Evolutionary conservation across 2,329 filamentous ascomycete species (phyloP).

Genomic region (Claviceps quebecensis): DNA sequence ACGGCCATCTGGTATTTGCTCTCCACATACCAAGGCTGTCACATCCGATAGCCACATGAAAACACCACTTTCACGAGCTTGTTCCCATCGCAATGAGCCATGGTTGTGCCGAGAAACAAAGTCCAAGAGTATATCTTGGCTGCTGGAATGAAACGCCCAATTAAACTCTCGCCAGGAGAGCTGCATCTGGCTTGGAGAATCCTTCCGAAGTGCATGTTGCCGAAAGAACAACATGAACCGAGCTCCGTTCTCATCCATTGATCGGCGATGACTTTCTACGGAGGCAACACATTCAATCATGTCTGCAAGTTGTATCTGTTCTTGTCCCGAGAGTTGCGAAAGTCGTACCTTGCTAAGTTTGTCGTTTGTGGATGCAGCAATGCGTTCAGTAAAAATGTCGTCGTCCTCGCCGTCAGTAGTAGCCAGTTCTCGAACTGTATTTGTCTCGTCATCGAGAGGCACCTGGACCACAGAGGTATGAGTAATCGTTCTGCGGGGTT

Average conservation of each 20-base stretch:
- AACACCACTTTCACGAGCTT: slow-evolving; percentile 73
- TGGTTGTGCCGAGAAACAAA: slow-evolving; percentile 70
- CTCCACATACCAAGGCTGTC: slow-evolving; percentile 53
- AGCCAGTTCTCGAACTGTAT: slow-evolving; percentile 22
- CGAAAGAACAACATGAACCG: slow-evolving; percentile 81
- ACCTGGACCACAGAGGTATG: background rate
- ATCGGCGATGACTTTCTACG: slow-evolving; percentile 74
- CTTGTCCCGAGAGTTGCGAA: slow-evolving; percentile 66
- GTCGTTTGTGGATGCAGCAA: slow-evolving; percentile 58
- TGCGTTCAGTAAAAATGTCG: slow-evolving; percentile 53
- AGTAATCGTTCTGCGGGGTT: background rate
- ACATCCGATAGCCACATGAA: slow-evolving; percentile 89
- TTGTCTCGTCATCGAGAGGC: slow-evolving; percentile 4
- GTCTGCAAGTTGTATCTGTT: slow-evolving; percentile 74
- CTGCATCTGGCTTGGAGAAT: slow-evolving; percentile 47
- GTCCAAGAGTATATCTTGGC: slow-evolving; percentile 81
- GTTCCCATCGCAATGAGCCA: slow-evolving; percentile 67
- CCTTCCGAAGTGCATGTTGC: slow-evolving; percentile 59
- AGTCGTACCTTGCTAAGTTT: slow-evolving; percentile 62
- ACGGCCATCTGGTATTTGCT: background rate
- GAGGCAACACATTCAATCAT: slow-evolving; percentile 74
- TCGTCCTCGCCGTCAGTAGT: slow-evolving; percentile 32
- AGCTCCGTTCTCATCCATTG: slow-evolving; percentile 80
- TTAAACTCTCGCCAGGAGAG: slow-evolving; percentile 69
- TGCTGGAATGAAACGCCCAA: slow-evolving; percentile 72